Evolutionary conservation across 805 yeast genomes (phyloP), one percentile per base, ranked within the genome.

Genomic region (Starmera amethionina): DNA sequence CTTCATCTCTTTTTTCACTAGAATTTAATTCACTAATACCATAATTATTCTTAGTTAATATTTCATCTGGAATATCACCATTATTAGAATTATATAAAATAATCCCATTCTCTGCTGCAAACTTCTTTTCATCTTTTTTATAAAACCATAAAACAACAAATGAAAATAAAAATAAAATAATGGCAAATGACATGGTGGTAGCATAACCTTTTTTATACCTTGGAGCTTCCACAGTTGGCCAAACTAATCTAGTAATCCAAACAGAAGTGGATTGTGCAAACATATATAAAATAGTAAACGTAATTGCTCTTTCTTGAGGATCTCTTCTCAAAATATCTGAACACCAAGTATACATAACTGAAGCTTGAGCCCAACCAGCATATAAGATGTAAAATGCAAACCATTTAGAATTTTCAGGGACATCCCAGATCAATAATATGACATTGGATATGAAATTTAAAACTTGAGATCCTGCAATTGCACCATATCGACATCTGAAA

Each of bases 281-380:
- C 38, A 74, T 51, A 34, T 60, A 53, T 51, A 73, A 72, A 68
- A 72, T 65, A 30, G 65, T 49, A 46, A 75, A 59, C 31, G 67
- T 63, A 30, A 74, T 67, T 6, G 79, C 69, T 45, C 82, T 59
- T 39, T 67, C 67, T 45, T 73, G 70, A 6, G 72, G 67, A 45
- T 75, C 77, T 38, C 69, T 65, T 37, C 82, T 64, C 41, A 75
- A 68, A 30, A 75, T 73, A 54, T 75, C 81, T 46, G 72, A 72
- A 42, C 68, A 69, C 79, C 79, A 76, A n/a, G 75, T 64, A 51
- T 75, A 77, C 15, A 73, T 54, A 1, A 72, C 75, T 0, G 81
- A 76, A 1, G 80, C 78, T 70, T 68, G 70, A 10, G 81, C 76
- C 75, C 78, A 72, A 15, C 45, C 42, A 12, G 40, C 15, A 19